Evolutionary conservation across 176 grass and related monocot genomes (phyloP).

Genomic region (Cenchrus fungigraminus): DNA sequence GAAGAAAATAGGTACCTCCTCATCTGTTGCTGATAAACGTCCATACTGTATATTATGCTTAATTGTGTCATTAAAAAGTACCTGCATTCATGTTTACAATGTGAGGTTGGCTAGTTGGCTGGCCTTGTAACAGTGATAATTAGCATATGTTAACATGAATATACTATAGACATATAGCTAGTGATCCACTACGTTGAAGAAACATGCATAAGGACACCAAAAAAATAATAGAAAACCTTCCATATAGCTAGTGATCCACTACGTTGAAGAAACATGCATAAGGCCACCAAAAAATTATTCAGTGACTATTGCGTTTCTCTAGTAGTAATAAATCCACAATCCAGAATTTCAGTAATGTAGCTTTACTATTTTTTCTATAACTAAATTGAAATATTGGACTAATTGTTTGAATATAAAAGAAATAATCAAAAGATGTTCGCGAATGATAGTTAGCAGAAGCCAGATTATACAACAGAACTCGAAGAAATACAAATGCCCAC

Average conservation of each 20-base stretch:
- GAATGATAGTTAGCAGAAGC: not conserved
- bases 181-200: not conserved
- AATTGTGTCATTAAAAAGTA: constrained; percentile 99
- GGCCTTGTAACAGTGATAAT: not conserved
- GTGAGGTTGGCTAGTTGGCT: constrained; percentile 33
- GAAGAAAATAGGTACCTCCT: constrained; percentile 73
- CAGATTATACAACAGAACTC: constrained; percentile 27
- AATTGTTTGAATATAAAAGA: constrained; percentile 29
- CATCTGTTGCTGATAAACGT: constrained; percentile 83
- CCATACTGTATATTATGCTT: constrained; percentile 99
- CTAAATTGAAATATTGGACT: not conserved
- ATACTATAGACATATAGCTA: not conserved
- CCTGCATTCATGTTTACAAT: constrained; percentile 56
- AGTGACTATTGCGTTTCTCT: constrained; percentile 5
- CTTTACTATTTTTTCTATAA: constrained; percentile 25
- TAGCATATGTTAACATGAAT: not conserved
- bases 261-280: constrained; percentile 15
- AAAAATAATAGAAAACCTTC: constrained; percentile 4
- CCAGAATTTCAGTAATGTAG: not conserved
- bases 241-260: constrained; percentile 7
- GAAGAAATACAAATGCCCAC: not conserved
- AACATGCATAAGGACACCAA: constrained; percentile 19
- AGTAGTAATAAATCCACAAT: constrained; percentile 25
- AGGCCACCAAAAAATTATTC: not conserved
- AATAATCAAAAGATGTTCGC: constrained; percentile 21